A percentile compares a stretch with the other conserved stretches of the same genome.
These are phyloP conservation scores for Clavispora fructus DNA, from an alignment of 805 yeast species.

Conservation along the genomic window DNA sequence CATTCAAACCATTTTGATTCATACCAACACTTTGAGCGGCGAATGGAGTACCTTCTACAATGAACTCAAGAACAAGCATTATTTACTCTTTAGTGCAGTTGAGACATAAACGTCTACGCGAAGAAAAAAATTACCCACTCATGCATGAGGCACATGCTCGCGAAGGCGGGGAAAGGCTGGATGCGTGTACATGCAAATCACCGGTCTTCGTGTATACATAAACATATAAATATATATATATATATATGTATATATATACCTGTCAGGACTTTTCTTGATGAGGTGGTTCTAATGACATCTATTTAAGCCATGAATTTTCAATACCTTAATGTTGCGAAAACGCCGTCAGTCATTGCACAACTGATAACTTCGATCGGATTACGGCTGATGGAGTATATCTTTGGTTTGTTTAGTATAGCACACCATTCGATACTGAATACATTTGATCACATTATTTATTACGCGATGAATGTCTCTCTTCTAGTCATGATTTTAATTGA, in stretches of 20 bases:
- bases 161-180: neutral
- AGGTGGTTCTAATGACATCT: neutral
- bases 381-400: neutral
- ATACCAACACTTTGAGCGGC: conserved; percentile 7
- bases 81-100: conserved; percentile 12
- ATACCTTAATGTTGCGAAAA: neutral
- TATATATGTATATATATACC: neutral
- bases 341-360: neutral
- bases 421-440: neutral
- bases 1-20: conserved; percentile 9
- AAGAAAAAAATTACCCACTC: neutral
- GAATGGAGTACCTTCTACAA: conserved; percentile 14
- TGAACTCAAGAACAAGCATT: conserved; percentile 14
- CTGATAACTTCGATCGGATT: neutral
- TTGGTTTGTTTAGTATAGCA: neutral
- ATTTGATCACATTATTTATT: conserved; percentile 2
- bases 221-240: neutral
- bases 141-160: neutral
- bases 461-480: conserved; percentile 9
- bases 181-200: neutral
- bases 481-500: conserved; percentile 13
- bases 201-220: neutral
- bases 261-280: no score
- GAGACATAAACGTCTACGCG: neutral
- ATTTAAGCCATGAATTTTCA: neutral